phyloP scores from a whole-genome alignment of 495 filamentous ascomycete genomes.

The Aspergillus ellipticus region DNA sequence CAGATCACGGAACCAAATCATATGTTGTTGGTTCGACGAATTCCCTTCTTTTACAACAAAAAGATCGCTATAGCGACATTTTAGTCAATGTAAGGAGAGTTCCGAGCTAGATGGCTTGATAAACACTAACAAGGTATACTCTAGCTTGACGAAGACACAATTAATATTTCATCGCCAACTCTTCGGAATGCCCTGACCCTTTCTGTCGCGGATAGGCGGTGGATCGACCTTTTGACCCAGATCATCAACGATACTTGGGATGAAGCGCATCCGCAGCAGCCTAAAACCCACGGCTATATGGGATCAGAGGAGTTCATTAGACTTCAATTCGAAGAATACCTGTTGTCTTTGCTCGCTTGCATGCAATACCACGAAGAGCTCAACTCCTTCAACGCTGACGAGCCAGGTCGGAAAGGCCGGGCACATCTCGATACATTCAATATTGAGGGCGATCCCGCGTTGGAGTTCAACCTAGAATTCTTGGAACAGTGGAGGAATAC shows the following conservation, averaged over 20 bases:
- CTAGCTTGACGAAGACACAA: constrained; percentile 79
- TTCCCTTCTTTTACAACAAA: constrained; percentile 86
- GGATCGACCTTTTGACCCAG: constrained; percentile 94
- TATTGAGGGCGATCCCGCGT: constrained; percentile 77
- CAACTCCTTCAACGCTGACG: constrained; percentile 24
- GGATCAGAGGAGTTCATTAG: constrained; percentile 98
- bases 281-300: constrained; percentile 91
- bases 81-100: constrained; percentile 70
- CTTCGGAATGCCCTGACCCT: constrained; percentile 74
- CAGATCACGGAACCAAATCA: constrained; percentile 91
- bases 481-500: constrained; percentile 78
- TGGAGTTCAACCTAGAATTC: constrained; percentile 72
- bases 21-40: constrained; percentile 98
- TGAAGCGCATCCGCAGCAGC: constrained; percentile 78
- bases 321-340: constrained; percentile 95
- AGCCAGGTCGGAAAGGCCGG: constrained; percentile 27
- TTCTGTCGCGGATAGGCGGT: constrained; percentile 83
- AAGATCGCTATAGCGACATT: constrained; percentile 95
- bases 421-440: constrained; percentile 38
- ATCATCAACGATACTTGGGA: constrained; percentile 97
- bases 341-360: constrained; percentile 80
- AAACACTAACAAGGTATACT: background rate
- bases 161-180: constrained; percentile 77
- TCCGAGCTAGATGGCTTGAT: background rate
- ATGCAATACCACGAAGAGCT: constrained; percentile 88